Conservation (phyloP, 2,329 filamentous ascomycete species). For the Botryotinia globosa region DNA sequence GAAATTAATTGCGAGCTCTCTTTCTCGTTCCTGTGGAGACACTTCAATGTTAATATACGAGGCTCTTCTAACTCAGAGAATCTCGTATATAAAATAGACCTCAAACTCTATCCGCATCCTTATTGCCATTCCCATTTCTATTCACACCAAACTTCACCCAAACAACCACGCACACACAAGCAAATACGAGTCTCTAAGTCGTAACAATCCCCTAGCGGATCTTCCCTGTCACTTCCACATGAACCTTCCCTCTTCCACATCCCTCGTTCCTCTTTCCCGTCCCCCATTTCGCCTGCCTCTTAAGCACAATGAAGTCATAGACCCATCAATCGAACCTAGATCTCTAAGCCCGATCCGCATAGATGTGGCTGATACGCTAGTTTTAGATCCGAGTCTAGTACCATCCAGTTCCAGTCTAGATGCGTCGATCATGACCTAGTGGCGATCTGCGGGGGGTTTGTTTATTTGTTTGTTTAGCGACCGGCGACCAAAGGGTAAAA, state of each 20-base stretch:
- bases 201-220: not conserved
- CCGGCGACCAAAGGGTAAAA: not conserved
- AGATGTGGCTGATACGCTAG: not conserved
- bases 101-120: not conserved
- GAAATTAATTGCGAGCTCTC: not conserved
- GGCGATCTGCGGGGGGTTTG: not conserved
- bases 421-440: not conserved
- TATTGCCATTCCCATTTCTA: too few species aligned
- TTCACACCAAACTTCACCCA: not conserved
- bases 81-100: not conserved
- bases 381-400: not conserved
- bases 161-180: not conserved
- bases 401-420: not conserved
- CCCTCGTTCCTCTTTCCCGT: not conserved
- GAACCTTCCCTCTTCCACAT: not conserved
- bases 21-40: not conserved
- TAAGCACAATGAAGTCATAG: slow-evolving; percentile 10
- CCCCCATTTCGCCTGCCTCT: not conserved
- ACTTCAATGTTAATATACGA: not conserved
- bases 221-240: not conserved
- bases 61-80: not conserved
- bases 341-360: not conserved
- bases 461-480: not conserved
- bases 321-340: not conserved
- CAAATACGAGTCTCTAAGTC: not conserved